These are phyloP conservation scores for Alopecurus myosuroides DNA, from an alignment of 176 grass and related monocot species.

Conservation along the genomic window DNA sequence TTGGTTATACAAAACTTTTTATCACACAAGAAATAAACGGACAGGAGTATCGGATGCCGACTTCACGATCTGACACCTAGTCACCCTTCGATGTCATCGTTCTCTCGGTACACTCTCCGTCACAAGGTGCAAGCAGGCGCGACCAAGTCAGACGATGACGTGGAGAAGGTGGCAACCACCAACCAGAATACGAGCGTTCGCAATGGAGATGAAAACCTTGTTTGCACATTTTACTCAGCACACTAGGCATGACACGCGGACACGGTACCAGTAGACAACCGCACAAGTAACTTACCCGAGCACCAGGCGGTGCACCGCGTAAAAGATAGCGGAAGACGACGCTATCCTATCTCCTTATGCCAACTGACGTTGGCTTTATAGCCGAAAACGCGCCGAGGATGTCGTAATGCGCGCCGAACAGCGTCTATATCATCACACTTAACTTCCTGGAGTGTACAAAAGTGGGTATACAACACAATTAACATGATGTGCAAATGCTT, in stretches of 20 bases:
- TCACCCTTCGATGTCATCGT: not conserved
- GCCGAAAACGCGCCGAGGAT: accelerated
- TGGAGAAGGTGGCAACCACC: too few relatives aligned
- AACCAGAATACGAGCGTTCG: not conserved
- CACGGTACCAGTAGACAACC: not conserved
- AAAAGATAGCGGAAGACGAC: not conserved
- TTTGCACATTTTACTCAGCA: not conserved
- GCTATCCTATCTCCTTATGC: not conserved
- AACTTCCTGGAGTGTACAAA: not conserved
- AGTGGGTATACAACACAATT: not conserved
- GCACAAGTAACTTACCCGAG: not conserved
- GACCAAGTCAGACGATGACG: not conserved
- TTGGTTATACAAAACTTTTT: too few relatives aligned
- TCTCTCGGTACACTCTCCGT: not conserved
- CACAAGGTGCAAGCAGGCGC: not conserved
- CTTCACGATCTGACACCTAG: too few relatives aligned
- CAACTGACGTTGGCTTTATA: not conserved
- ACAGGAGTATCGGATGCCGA: too few relatives aligned
- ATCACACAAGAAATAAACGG: too few relatives aligned
- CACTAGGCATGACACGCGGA: not conserved
- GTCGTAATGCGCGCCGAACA: not conserved
- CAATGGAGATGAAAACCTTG: not conserved
- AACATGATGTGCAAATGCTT: not conserved
- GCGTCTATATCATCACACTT: not conserved
- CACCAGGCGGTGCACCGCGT: accelerated